A percentile compares a stretch with the other conserved stretches of the same genome.
These are phyloP conservation scores for Cytospora leucostoma DNA, from an alignment of 2,329 filamentous ascomycete species.

Conservation along the genomic window DNA sequence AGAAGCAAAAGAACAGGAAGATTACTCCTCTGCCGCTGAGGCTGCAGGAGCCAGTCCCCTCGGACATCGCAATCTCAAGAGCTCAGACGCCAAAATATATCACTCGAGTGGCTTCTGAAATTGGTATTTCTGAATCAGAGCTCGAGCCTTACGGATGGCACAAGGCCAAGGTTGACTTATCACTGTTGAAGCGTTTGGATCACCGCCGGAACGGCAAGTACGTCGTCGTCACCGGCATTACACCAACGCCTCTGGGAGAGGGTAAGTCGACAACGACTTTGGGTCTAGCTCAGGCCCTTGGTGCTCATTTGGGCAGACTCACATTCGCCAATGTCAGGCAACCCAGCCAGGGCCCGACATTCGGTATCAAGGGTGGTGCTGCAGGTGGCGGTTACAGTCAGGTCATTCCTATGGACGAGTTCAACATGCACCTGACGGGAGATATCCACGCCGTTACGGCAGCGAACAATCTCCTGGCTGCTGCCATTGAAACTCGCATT, in stretches of 20 bases:
- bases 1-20: constrained; percentile 76
- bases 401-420: constrained; percentile 99
- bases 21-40: constrained; percentile 84
- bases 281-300: constrained; percentile 89
- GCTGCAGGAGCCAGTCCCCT: constrained; percentile 80
- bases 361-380: constrained; percentile 97
- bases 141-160: constrained; percentile 92
- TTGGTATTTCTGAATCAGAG: constrained; percentile 86
- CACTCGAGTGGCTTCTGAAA: constrained; percentile 77
- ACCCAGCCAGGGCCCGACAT: constrained; percentile 94
- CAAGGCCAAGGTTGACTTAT: constrained; percentile 93
- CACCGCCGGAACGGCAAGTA: constrained; percentile 90
- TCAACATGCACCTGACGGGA: constrained; percentile 95
- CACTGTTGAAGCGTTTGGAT: constrained; percentile 76
- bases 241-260: constrained; percentile 92
- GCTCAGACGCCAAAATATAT: constrained; percentile 91
- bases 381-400: constrained; percentile 98
- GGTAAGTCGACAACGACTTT: constrained; percentile 98
- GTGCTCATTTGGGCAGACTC: constrained; percentile 82
- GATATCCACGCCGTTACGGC: constrained; percentile 98
- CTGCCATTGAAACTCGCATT: constrained; percentile 95
- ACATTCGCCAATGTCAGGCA: constrained; percentile 97
- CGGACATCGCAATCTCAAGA: constrained; percentile 89
- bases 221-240: constrained; percentile 92
- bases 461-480: constrained; percentile 94